Evolutionary conservation across 31 red algal species (phyloP).

Genomic region (Bonnemaisonia californica): DNA sequence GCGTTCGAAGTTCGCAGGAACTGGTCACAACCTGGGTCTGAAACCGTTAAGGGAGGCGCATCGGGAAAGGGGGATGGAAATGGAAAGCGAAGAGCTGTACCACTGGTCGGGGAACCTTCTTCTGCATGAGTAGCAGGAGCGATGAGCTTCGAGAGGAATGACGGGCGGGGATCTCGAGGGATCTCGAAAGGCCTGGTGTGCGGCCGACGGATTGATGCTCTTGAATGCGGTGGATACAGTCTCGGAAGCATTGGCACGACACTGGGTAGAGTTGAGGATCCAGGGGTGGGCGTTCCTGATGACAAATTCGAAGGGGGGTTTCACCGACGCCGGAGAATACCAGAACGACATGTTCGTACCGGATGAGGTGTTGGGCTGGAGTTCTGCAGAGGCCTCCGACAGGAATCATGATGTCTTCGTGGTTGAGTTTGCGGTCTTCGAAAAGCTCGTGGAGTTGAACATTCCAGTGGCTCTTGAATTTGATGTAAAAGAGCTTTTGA

Average conservation of each 20-base stretch:
- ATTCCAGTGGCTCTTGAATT: slow-evolving; percentile 78
- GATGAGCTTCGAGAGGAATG: neutral
- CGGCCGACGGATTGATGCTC: slow-evolving; percentile 48
- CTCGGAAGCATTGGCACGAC: slow-evolving; percentile 55
- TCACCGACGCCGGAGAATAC: slow-evolving; percentile 78
- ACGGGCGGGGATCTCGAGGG: neutral
- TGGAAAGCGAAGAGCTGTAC: too few relatives aligned
- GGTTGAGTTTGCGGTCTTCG: slow-evolving; percentile 20
- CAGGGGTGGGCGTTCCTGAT: slow-evolving; percentile 66
- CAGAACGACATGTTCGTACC: slow-evolving; percentile 75
- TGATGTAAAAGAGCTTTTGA: slow-evolving; percentile 81
- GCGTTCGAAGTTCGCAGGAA: slow-evolving; percentile 21
- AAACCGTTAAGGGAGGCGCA: too few relatives aligned
- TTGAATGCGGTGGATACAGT: slow-evolving; percentile 60
- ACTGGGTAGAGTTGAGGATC: slow-evolving; percentile 61
- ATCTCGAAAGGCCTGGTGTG: slow-evolving; percentile 48
- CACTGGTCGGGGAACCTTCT: too few relatives aligned
- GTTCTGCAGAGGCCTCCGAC: slow-evolving; percentile 81
- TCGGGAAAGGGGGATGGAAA: too few relatives aligned
- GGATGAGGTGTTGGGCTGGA: slow-evolving; percentile 71
- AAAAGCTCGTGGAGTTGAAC: slow-evolving; percentile 52
- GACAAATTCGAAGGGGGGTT: slow-evolving; percentile 72
- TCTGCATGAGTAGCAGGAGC: slow-evolving; percentile 25
- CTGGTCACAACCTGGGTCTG: too few relatives aligned
- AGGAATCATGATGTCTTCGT: slow-evolving; percentile 59